Evolutionary conservation across 2,329 filamentous ascomycete species (phyloP).

Genomic region (Nemania bipapillata): DNA sequence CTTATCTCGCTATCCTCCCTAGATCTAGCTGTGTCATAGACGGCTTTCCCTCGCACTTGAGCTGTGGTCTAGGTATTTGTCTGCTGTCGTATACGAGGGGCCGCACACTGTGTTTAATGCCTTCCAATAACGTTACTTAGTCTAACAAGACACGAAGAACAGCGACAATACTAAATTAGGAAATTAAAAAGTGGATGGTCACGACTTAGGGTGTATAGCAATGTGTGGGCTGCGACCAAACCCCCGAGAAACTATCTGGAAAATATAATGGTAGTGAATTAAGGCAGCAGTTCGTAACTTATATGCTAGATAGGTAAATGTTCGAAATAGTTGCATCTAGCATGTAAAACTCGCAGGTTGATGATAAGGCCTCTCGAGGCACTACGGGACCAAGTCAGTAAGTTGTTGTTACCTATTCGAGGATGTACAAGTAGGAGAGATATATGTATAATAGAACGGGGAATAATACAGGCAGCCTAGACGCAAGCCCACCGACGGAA

Average conservation of each 20-base stretch:
- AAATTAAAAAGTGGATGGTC: neutral
- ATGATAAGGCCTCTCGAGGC: neutral
- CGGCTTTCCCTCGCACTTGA: neutral
- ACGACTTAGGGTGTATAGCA: neutral
- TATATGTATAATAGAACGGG: neutral
- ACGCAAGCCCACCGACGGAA: slow-evolving; percentile 18
- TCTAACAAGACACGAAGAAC: neutral
- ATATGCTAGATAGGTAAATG: neutral
- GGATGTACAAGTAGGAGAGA: neutral
- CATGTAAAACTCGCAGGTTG: neutral
- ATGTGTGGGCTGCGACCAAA: neutral
- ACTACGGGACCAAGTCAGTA: neutral
- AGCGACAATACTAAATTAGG: neutral
- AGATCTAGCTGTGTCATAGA: neutral
- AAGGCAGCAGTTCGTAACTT: neutral
- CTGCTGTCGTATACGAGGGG: neutral
- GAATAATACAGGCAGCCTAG: slow-evolving; percentile 1
- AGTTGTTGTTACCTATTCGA: neutral
- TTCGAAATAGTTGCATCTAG: neutral
- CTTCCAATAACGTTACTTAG: neutral
- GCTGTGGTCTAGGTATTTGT: neutral
- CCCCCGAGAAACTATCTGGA: neutral
- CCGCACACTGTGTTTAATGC: neutral
- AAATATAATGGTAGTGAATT: neutral
- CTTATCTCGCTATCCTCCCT: neutral